Evolutionary conservation across 202 grass and related monocot genomes (phyloP).

Genomic region (Musa balbisiana): DNA sequence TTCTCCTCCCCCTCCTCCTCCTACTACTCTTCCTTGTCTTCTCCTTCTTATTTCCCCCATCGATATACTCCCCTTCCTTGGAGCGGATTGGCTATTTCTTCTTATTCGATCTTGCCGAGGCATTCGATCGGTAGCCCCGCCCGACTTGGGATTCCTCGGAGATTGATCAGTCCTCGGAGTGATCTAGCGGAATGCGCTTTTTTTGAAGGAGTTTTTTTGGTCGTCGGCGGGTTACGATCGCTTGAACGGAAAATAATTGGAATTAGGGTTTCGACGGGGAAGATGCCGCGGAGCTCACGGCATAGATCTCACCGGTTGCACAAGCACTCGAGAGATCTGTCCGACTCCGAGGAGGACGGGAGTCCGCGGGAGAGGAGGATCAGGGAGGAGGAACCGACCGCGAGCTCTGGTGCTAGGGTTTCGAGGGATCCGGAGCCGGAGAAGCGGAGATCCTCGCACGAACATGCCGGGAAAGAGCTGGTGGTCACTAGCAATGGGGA

Average conservation of each 20-base stretch:
- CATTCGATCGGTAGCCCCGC: not conserved
- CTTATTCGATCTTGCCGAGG: not conserved
- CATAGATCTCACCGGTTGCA: conserved; percentile 89
- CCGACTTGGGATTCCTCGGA: not conserved
- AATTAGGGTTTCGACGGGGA: conserved; percentile 36
- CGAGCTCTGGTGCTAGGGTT: conserved; percentile 38
- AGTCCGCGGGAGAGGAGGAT: conserved; percentile 40
- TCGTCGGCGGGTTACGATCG: not conserved
- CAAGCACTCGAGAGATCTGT: conserved; percentile 62
- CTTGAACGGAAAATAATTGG: conserved; percentile 14
- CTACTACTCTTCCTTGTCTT: not conserved
- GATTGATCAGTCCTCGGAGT: not conserved
- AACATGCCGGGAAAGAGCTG: conserved; percentile 36
- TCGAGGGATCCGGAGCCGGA: conserved; percentile 63
- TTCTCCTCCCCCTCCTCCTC: not conserved
- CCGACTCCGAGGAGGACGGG: conserved; percentile 72
- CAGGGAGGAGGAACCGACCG: conserved; percentile 17
- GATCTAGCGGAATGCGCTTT: not conserved
- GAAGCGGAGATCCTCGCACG: conserved; percentile 50
- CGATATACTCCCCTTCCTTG: too few species aligned
- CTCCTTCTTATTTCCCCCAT: not conserved
- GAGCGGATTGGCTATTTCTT: not conserved
- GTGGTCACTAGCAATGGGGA: conserved; percentile 45
- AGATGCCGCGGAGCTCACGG: conserved; percentile 79
- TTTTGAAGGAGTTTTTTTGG: not conserved